Base-by-base conservation (phyloP, 768 basidiomycete genomes). In the Mycena belliarum region DNA sequence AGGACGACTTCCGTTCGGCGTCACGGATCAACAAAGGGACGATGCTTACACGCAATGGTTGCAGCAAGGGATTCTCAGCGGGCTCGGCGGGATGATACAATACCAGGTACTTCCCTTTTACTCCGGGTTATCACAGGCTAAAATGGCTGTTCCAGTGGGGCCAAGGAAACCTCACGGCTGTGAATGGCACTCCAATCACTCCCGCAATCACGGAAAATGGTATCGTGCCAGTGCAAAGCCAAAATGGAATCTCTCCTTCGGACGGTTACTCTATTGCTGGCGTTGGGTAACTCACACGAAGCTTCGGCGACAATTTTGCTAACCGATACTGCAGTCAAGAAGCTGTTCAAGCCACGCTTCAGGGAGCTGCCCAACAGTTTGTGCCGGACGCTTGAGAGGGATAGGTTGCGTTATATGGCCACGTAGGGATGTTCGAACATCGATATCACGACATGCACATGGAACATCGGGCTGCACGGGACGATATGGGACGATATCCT, bases 261-360 rank as follows among this genome's bases (percentile, higher is more conserved):
- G 87, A 88, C 70, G 87, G 87, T 67, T 88, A 88, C 65, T 74
- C 76, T 35, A 73, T 65, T 51, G 71, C 74, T 35, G 78, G 76
- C 15, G 50, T 65, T 59, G 77, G 73, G 79, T 80, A 63, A 48
- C 78, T 64, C 25, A 20, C 23, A 45, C 6, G 14, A 32, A 32
- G 9, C 18, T 1, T 23, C 15, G 16, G 2, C 9, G 23, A 14
- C 29, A 32, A n/a, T 47, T 21, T 49, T 35, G 20, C 20, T 24
- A 33, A 20, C 20, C 49, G 32, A 15, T 29, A 5, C n/a, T 56
- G 28, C 43, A 77, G 77, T 12, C 50, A 73, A 59, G 63, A 55
- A 25, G 60, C 60, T n/a, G 66, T 72, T 47, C 67, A 77, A 44
- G 63, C 69, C 52, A 68, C 67, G 4, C 62, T 77, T 42, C 57